These are phyloP conservation scores for Sicyos edulis DNA, from an alignment of 306 rosid species.

Conservation along the genomic window DNA sequence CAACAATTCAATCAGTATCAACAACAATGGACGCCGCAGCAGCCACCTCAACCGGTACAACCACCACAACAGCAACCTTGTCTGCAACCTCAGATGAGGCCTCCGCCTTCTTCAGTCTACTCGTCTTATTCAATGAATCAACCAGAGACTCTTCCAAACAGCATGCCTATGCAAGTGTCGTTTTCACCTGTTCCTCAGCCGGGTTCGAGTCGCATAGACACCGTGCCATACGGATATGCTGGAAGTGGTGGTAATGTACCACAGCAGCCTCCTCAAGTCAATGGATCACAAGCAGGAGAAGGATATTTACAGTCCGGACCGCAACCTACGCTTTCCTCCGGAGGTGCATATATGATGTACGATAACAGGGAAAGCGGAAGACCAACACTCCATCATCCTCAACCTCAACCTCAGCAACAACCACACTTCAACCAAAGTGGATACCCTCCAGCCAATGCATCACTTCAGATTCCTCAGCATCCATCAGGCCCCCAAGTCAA, in stretches of 20 bases:
- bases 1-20: conserved; percentile 76
- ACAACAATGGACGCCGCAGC: conserved; percentile 44
- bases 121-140: conserved; percentile 61
- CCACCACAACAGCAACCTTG: conserved; percentile 59
- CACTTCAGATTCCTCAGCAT: conserved; percentile 52
- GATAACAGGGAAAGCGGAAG: conserved; percentile 65
- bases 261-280: conserved; percentile 64
- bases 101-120: conserved; percentile 46
- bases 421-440: conserved; percentile 66
- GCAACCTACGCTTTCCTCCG: conserved; percentile 51
- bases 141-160: conserved; percentile 62
- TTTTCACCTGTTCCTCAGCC: conserved; percentile 68
- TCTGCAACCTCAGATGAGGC: conserved; percentile 62
- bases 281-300: conserved; percentile 52
- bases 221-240: conserved; percentile 65
- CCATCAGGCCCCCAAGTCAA: conserved; percentile 35
- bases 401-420: conserved; percentile 37
- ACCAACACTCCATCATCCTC: conserved; percentile 47
- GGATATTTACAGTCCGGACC: conserved; percentile 46
- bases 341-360: conserved; percentile 69
- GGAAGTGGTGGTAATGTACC: conserved; percentile 60
- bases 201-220: conserved; percentile 55
- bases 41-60: conserved; percentile 43
- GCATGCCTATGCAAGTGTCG: conserved; percentile 87
- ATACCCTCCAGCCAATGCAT: conserved; percentile 64